These are phyloP conservation scores for Dryas octopetala DNA, from an alignment of 306 rosid genomes.

Conservation along the genomic window DNA sequence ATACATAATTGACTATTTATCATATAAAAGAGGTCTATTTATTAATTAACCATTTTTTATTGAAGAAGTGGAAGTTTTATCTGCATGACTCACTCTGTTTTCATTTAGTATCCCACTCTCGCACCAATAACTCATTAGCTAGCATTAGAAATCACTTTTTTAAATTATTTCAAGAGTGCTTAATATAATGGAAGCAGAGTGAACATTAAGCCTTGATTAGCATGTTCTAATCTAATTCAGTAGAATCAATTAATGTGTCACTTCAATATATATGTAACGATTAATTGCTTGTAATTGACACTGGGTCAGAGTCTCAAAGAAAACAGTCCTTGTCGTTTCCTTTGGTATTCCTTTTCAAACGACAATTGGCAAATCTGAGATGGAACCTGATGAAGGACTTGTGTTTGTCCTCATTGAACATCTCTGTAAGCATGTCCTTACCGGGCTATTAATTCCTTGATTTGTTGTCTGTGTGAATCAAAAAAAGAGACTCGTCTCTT, in stretches of 20 bases:
- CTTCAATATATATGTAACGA: not conserved
- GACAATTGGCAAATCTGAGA: constrained; percentile 4
- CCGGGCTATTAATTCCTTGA: not conserved
- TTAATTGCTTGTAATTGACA: not conserved
- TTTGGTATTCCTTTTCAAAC: not conserved
- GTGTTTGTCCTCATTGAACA: not conserved
- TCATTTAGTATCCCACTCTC: not conserved
- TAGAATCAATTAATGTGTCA: not conserved
- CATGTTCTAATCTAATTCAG: not conserved
- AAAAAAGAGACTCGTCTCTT: not conserved
- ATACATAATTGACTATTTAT: not conserved
- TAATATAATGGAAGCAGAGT: too few relatives aligned
- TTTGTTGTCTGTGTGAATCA: not conserved
- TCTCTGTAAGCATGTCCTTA: not conserved
- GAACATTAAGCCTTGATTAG: not conserved
- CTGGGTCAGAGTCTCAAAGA: constrained; percentile 12
- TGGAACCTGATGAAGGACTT: not conserved
- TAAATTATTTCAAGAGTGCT: not conserved
- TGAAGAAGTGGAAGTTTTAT: not conserved
- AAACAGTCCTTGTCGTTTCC: constrained; percentile 9
- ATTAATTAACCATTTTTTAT: not conserved
- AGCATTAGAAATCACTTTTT: too few relatives aligned
- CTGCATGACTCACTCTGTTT: not conserved
- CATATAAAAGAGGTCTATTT: too few relatives aligned
- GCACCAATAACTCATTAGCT: too few relatives aligned